Evolutionary conservation across 2,329 filamentous ascomycete genomes (phyloP).

Genomic region (Cercospora beticola): DNA sequence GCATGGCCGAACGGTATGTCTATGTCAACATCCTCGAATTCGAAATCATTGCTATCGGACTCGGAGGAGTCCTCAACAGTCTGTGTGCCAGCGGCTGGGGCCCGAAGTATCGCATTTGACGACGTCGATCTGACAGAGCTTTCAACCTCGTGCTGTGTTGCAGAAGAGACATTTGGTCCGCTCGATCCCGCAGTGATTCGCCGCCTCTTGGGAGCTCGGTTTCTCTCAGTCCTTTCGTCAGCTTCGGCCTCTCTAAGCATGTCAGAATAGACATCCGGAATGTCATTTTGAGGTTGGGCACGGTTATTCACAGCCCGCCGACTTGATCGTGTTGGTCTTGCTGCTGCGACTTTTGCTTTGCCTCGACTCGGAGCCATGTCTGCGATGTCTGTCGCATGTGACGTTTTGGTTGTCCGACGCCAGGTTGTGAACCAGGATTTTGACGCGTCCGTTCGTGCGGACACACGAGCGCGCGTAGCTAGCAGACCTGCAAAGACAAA

Average conservation of each 20-base stretch:
- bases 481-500: background rate
- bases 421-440: background rate
- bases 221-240: constrained; percentile 12
- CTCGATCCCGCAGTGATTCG: constrained; percentile 15
- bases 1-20: constrained; percentile 35
- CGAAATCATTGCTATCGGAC: constrained; percentile 54
- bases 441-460: background rate
- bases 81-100: constrained; percentile 19
- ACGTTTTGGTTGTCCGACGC: background rate
- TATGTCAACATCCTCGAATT: constrained; percentile 63
- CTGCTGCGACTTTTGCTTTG: constrained; percentile 25
- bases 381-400: background rate
- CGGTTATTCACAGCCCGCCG: constrained; percentile 21
- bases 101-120: background rate
- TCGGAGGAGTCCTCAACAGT: constrained; percentile 35
- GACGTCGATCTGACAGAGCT: background rate
- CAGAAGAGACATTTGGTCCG: background rate
- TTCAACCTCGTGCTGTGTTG: background rate
- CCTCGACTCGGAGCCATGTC: constrained; percentile 36
- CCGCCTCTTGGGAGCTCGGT: constrained; percentile 34
- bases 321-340: constrained; percentile 5
- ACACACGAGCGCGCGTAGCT: background rate
- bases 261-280: constrained; percentile 32
- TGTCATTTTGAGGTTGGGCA: constrained; percentile 7
- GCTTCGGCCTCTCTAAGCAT: constrained; percentile 34